phyloP scores from a whole-genome alignment of 805 yeast species.

The Peterozyma xylosa region DNA sequence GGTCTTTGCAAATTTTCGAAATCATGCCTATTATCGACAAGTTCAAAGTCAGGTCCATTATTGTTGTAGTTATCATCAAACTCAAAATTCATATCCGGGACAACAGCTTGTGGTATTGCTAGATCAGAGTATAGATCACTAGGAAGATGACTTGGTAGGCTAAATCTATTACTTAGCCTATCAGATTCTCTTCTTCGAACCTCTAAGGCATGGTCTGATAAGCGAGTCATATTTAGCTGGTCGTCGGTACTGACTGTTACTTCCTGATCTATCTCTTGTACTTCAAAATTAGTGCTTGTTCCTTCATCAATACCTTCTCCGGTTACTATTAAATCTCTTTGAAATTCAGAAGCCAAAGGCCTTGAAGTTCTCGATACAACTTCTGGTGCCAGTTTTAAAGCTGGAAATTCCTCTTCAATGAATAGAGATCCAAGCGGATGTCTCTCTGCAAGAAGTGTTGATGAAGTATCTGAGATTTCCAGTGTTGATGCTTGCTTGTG shows the following conservation, averaged over 20 bases:
- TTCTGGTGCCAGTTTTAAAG: background rate
- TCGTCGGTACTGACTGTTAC: constrained; percentile 3
- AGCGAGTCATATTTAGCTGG: too few relatives aligned
- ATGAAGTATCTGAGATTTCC: too few relatives aligned
- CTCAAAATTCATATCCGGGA: constrained; percentile 4
- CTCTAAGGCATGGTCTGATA: background rate
- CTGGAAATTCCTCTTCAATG: constrained; percentile 16
- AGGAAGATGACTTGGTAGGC: constrained; percentile 1
- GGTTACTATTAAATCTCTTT: constrained; percentile 2
- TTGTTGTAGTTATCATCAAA: constrained; percentile 3
- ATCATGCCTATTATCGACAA: constrained; percentile 5
- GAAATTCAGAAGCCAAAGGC: background rate
- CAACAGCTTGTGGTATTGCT: constrained; percentile 7
- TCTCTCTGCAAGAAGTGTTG: too few relatives aligned
- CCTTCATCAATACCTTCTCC: too few relatives aligned
- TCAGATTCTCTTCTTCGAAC: constrained; percentile 3
- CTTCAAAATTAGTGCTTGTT: too few relatives aligned
- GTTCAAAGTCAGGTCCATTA: background rate
- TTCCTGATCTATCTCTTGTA: constrained; percentile 2
- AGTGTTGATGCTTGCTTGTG: background rate
- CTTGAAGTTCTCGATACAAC: too few relatives aligned
- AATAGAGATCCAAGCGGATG: background rate
- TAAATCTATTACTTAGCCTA: constrained; percentile 7
- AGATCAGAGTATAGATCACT: constrained; percentile 7
- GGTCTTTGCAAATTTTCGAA: background rate